Evolutionary conservation across 805 yeast genomes (phyloP), one percentile per base, ranked within the genome.

Genomic region (Schizosaccharomyces lindneri): DNA sequence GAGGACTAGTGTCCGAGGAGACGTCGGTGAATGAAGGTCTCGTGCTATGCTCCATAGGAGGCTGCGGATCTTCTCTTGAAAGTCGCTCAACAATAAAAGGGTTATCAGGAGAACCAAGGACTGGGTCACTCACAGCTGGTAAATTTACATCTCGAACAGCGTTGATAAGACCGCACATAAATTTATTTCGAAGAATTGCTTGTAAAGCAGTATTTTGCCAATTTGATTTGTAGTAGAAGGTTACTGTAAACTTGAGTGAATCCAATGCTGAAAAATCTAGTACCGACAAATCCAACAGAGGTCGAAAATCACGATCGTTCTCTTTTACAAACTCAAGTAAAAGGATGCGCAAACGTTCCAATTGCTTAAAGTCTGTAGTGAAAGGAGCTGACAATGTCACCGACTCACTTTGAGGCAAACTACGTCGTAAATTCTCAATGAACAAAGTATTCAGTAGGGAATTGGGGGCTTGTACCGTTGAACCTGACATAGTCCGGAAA

Each of bases 371-470:
- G 0, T 71, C 67, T 2, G 75, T 73, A 11, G 62, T 62, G 17
- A 67, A 63, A 39, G 65, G 65, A 65, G 68, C 66, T 1, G 69
- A 67, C 6, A 65, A 17, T 11, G 64, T 31, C 6, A 65, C 36
- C 6, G 43, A 36, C 48, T 65, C 64, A 29, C 55, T 32, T 61
- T 60, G 59, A 17, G 61, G 55, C 2, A 70, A 70, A 7, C 76
- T 70, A 24, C 76, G 67, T 21, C 70, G 68, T 32, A 71, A 61
- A 62, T 73, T 73, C 62, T 72, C 73, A 55, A 74, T 69, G 68
- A 72, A 73, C 27, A 68, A 65, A 4, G 71, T 64, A 63, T 71
- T 72, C n/a, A 73, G 68, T 21, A 68, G 65, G 7, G 73, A 65
- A 63, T 73, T 73, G 29, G 76, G 68, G 1, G 70, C 72, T 66